These are phyloP conservation scores for Crucibulum laeve DNA, from an alignment of 768 basidiomycete species.

Conservation along the genomic window DNA sequence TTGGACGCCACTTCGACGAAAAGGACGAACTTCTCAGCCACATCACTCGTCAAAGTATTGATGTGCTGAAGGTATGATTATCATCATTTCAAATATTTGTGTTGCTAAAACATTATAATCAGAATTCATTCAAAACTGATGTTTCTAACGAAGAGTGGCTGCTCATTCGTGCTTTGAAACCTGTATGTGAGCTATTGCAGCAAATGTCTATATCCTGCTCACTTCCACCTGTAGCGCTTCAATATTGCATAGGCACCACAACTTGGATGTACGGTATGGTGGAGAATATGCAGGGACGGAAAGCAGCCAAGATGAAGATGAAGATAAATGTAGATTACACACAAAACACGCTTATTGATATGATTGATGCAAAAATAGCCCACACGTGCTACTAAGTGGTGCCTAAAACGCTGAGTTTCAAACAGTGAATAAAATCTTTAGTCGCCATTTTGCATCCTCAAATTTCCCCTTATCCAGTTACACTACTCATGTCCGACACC, in stretches of 20 bases:
- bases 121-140: slow-evolving; percentile 86
- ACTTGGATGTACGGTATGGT: not conserved
- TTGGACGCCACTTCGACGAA: slow-evolving; percentile 93
- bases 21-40: slow-evolving; percentile 92
- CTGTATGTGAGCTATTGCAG: slow-evolving; percentile 37
- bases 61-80: slow-evolving; percentile 80
- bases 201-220: not conserved
- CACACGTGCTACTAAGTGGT: no score
- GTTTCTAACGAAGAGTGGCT: slow-evolving; percentile 91
- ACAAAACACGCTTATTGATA: no score
- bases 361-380: no score
- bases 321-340: no score
- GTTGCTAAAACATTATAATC: slow-evolving; percentile 6
- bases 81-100: slow-evolving; percentile 2
- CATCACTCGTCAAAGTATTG: slow-evolving; percentile 90
- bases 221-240: slow-evolving; percentile 19
- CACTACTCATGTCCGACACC: slow-evolving; percentile 9
- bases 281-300: not conserved
- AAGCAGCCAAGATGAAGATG: not conserved
- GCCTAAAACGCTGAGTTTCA: no score
- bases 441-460: not conserved
- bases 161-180: slow-evolving; percentile 84
- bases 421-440: not conserved
- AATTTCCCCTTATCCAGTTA: not conserved
- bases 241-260: slow-evolving; percentile 16